Base-by-base conservation (phyloP, 1,284 basidiomycete species). In the Bothia castanella region DNA sequence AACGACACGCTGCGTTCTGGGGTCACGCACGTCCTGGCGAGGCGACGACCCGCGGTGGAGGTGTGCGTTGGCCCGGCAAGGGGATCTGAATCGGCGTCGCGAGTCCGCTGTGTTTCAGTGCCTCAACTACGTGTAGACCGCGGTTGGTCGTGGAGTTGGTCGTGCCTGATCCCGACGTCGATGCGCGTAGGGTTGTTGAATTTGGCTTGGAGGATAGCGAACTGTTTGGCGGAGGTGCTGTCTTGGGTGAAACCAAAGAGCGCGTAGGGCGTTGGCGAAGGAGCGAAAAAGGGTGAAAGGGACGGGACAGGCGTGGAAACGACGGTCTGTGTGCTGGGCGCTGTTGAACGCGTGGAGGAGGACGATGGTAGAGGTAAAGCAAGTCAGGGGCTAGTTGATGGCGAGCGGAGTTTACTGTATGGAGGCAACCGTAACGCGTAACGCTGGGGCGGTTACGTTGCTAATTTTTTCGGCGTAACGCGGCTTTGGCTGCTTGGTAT, bases 211-310 rank as follows among this genome's bases (percentile, higher is more conserved):
- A n/a, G n/a, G n/a, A 57, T 44, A 10, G 59, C 36, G 16, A 49
- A 63, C 42, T 34, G 58, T 59, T 49, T 59, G 61, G 40, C 58
- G 59, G 10, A 61, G 4, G 82, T 76, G 0, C 83, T 79, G 25
- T 77, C 78, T 8, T 83, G 66, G 19, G 53, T 45, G 23, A 60
- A 52, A 8, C 57, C 45, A 20, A 63, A 59, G 17, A n/a, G n/a
- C n/a, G n/a, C n/a, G n/a, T n/a, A n/a, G n/a, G 47, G 25, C 19
- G 41, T 30, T 17, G 41, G 34, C 13, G 40, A 37, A 23, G 45
- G 39, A 20, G 37, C 37, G 38, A 36, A 38, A 12, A 46, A 17
- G 11, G 42, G 7, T n/a, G 56, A 37, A 8, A 46, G 45, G 12
- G 47, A 42, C 1, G 23, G 41, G 13, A n/a, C n/a, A n/a, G 47